phyloP scores from a whole-genome alignment of 202 grass and related monocot genomes.

The Zoysia matrella region DNA sequence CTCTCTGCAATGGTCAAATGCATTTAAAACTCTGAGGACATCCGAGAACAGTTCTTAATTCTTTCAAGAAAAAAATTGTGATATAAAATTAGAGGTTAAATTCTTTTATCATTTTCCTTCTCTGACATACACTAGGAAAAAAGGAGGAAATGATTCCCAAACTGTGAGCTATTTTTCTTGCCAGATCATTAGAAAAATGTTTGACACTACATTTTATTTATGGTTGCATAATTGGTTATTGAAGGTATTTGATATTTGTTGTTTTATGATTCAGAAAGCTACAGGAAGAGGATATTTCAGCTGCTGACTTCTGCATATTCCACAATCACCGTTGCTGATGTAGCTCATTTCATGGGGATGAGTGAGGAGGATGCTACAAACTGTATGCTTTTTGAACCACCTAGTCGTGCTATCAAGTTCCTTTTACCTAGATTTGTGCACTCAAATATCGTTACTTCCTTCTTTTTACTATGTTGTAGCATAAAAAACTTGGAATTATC shows the following conservation, averaged over 20 bases:
- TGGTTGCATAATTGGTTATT: neutral
- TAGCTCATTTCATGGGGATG: conserved; percentile 90
- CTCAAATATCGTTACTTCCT: neutral
- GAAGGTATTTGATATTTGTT: neutral
- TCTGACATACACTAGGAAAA: neutral
- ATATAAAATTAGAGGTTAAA: conserved; percentile 1
- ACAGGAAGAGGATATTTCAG: conserved; percentile 91
- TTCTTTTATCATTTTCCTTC: neutral
- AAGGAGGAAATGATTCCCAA: neutral
- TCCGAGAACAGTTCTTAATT: neutral
- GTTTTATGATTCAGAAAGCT: conserved; percentile 74
- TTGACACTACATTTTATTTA: neutral
- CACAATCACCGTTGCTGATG: conserved; percentile 71
- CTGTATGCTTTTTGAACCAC: conserved; percentile 57
- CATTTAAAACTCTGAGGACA: neutral
- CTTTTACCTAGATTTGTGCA: neutral
- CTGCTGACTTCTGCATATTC: conserved; percentile 88
- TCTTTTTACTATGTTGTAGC: neutral
- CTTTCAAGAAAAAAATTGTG: neutral
- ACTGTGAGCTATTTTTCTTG: neutral
- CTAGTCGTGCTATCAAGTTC: neutral
- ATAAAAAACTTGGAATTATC: neutral
- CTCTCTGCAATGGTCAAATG: neutral
- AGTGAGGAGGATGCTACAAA: conserved; percentile 77
- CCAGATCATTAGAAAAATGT: conserved; percentile 18